phyloP scores from a whole-genome alignment of 345 rosid genomes.

The Dimocarpus longan region DNA sequence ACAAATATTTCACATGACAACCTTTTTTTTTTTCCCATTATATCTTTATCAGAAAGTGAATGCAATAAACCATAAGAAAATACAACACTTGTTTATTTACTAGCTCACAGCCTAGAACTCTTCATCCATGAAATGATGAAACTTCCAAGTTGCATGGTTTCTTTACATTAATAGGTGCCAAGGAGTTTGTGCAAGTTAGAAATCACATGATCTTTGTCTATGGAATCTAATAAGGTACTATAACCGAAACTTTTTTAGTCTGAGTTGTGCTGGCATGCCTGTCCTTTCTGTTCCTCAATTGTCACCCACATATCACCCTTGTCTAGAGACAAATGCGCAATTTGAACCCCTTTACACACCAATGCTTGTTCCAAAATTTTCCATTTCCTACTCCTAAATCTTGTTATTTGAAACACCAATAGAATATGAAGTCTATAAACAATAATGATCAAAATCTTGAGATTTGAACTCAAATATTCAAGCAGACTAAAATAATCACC shows the following conservation, averaged over 20 bases:
- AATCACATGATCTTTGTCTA: conserved; percentile 12
- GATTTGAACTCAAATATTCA: neutral
- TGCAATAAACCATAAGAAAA: conserved; percentile 8
- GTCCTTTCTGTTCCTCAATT: conserved; percentile 19
- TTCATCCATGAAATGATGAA: conserved; percentile 4
- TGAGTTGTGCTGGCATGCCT: conserved; percentile 7
- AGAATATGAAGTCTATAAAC: neutral
- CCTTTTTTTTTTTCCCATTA: neutral
- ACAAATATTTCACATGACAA: neutral
- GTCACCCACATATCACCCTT: neutral
- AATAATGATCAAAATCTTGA: neutral
- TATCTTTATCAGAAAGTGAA: neutral
- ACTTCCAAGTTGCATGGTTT: neutral
- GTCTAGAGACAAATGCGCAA: neutral
- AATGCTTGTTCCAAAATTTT: neutral
- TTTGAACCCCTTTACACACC: neutral
- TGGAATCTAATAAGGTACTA: neutral
- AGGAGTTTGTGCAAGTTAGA: neutral
- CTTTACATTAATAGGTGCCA: neutral
- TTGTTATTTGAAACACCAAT: neutral
- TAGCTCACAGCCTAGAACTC: neutral
- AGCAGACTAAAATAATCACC: neutral
- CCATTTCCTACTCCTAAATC: neutral
- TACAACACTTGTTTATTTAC: neutral
- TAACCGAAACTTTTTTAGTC: neutral